phyloP scores from a whole-genome alignment of 2,329 filamentous ascomycete species.

The Pseudovirgaria hyperparasitica region DNA sequence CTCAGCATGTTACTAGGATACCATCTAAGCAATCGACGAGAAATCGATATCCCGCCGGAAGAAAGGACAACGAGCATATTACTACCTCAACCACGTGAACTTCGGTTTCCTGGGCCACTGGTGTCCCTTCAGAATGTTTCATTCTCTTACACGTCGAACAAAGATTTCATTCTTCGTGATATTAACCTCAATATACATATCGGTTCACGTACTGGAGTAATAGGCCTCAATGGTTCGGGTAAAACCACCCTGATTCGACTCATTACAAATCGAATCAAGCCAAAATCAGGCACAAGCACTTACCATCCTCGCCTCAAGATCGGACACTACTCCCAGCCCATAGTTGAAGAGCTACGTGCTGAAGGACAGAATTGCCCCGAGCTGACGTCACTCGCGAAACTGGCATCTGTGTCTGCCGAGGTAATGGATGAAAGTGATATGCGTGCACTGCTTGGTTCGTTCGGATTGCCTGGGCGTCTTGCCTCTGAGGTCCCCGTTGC shows the following conservation, averaged over 20 bases:
- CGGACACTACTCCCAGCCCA: conserved; percentile 71
- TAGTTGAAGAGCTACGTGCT: conserved; percentile 54
- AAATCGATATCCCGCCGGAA: conserved; percentile 67
- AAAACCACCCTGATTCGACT: conserved; percentile 69
- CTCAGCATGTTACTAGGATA: no score
- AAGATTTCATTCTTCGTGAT: conserved; percentile 42
- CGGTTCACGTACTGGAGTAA: conserved; percentile 61
- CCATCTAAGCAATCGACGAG: conserved; percentile 40
- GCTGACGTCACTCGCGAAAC: conserved; percentile 52
- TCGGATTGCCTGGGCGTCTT: conserved; percentile 57
- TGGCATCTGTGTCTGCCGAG: conserved; percentile 42
- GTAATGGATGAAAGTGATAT: conserved; percentile 53
- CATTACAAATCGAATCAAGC: conserved; percentile 44
- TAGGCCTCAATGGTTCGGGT: conserved; percentile 69
- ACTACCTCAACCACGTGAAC: conserved; percentile 48
- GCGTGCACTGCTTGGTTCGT: conserved; percentile 50
- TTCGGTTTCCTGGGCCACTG: conserved; percentile 63
- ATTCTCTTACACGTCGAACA: conserved; percentile 46
- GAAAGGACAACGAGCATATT: no score
- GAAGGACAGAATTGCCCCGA: conserved; percentile 37
- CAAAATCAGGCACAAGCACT: conserved; percentile 48
- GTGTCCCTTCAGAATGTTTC: conserved; percentile 57
- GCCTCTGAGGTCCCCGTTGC: conserved; percentile 61
- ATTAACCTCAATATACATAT: conserved; percentile 57
- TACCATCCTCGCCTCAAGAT: conserved; percentile 57